Evolutionary conservation across 495 filamentous ascomycete species (phyloP), one percentile per base, ranked within the genome.

Genomic region (Terfezia claveryi): DNA sequence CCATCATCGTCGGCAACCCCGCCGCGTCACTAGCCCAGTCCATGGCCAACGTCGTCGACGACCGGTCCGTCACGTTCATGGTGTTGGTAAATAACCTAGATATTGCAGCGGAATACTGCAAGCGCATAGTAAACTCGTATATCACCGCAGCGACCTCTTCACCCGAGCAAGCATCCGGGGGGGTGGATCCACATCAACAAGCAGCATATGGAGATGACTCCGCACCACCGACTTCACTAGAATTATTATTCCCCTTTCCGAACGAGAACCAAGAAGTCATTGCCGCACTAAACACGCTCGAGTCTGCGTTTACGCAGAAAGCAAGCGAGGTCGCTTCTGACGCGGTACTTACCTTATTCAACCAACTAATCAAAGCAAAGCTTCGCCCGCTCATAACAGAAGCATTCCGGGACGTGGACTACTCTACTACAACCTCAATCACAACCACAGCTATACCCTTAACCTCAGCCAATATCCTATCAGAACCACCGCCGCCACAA

Each of bases 1-100:
- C 84, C 50, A 87, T 87, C 0, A 81, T 84, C 0, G 88, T 93
- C 66, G 76, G 83, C 57, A 76, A 85, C 11, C 82, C 85, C 63
- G 86, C 87, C 49, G 79, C 76, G 10, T 69, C 84, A 49, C 14
- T 14, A 14, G 41, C 41, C 4, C 14, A 14, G 4, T 14, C 41
- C 12, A 20, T 14, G 17, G 14, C 41, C 8, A 46, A 14, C 41
- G 89, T 88, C 0, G 81, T 85, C 0, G 91, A 96, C 64, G 78
- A 86, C 55, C 82, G 80, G 54, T 78, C 89, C 51, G 74, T 94
- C 55, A 68, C 80, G 4, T 96, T 96, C 68, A 78, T 95, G 9
- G 80, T 96, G 10, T 77, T 94, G 32, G 85, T 94, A 64, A 98
- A 98, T 72, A 93, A 89, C 64, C 78, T 98, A 23, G 91, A 96